These are phyloP conservation scores for Castanea crenata DNA, from an alignment of 306 rosid species.

Conservation along the genomic window DNA sequence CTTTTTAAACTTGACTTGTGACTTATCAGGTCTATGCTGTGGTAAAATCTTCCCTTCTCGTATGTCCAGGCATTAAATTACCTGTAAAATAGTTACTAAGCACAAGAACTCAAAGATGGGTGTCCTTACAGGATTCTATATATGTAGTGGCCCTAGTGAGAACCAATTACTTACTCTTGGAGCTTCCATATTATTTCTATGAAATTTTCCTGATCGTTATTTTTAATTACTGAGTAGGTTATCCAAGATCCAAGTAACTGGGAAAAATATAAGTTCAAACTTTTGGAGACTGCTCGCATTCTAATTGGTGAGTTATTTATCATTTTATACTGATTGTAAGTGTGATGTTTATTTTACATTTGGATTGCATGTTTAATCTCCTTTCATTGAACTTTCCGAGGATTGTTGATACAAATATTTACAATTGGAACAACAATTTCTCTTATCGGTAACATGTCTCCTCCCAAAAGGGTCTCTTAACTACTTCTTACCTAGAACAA, in stretches of 20 bases:
- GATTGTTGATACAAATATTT: constrained; percentile 38
- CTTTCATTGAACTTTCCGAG: constrained; percentile 29
- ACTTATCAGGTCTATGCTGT: not conserved
- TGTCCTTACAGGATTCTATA: not conserved
- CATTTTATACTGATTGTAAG: not conserved
- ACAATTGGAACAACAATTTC: constrained; percentile 25
- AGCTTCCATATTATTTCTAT: not conserved
- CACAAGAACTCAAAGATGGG: too few species aligned
- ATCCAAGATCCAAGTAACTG: constrained; percentile 29
- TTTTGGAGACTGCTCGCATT: constrained; percentile 19
- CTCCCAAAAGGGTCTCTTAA: constrained; percentile 61
- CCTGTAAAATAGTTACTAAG: not conserved
- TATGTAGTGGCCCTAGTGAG: not conserved
- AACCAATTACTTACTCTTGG: not conserved
- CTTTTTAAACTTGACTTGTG: not conserved
- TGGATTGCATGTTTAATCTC: not conserved
- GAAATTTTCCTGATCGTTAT: not conserved
- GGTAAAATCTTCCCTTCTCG: not conserved
- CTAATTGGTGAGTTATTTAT: constrained; percentile 26
- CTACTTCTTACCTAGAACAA: not conserved
- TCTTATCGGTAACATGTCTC: constrained; percentile 72
- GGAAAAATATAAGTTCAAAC: constrained; percentile 31
- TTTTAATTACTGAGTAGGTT: constrained; percentile 26
- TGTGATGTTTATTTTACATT: not conserved
- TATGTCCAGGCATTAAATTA: not conserved